A percentile compares a stretch with the other conserved stretches of the same genome.
These are phyloP conservation scores for Rhynchospora pubera DNA, from an alignment of 176 grass and related monocot genomes.

Conservation along the genomic window DNA sequence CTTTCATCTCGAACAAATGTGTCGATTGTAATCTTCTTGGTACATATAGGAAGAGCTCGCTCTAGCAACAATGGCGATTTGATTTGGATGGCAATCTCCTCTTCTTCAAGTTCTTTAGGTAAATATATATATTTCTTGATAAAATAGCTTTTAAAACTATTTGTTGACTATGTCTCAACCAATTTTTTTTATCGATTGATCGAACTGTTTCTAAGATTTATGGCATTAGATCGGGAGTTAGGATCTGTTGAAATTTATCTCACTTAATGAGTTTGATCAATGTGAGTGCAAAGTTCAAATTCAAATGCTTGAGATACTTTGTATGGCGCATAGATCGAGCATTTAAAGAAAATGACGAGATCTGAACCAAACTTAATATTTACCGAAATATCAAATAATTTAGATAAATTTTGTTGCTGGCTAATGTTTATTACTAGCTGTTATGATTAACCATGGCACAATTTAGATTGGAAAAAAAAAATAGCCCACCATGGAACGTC, in stretches of 20 bases:
- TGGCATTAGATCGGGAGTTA: neutral
- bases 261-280: neutral
- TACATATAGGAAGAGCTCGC: neutral
- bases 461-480: too few relatives aligned
- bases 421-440: too few relatives aligned
- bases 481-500: too few relatives aligned
- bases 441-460: too few relatives aligned
- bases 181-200: neutral
- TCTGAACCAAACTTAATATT: neutral
- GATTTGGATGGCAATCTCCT: neutral
- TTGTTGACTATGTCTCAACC: neutral
- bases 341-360: neutral
- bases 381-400: neutral
- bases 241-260: neutral
- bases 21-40: neutral
- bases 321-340: neutral
- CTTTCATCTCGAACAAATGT: neutral
- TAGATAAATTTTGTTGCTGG: neutral
- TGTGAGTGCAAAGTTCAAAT: neutral
- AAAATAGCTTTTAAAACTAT: neutral
- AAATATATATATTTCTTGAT: neutral
- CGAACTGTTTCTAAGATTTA: neutral
- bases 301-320: neutral
- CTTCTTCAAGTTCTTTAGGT: neutral
- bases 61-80: neutral